Base-by-base conservation (phyloP, 148 eudicot species). In the Linanthus parryae region DNA sequence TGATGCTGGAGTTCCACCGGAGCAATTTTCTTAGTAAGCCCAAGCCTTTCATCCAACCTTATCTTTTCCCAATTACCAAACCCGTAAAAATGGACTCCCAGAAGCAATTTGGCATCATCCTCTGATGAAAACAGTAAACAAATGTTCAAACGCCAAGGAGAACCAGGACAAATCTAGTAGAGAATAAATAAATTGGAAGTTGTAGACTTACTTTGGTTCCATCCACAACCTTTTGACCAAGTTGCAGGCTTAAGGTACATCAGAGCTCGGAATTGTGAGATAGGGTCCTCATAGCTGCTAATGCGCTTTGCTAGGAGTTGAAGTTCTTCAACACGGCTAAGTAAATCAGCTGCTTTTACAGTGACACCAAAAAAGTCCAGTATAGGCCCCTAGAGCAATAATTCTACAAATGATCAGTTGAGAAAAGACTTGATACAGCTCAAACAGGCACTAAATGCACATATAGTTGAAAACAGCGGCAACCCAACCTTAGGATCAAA, bases 171-270 rank as follows among this genome's bases (percentile, higher is more conserved):
- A n/a, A n/a, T n/a, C n/a, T n/a, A n/a, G n/a, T n/a, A n/a, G n/a
- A n/a, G n/a, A n/a, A n/a, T n/a, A n/a, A n/a, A n/a, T n/a, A n/a
- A n/a, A n/a, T n/a, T n/a, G n/a, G n/a, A n/a, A n/a, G n/a, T n/a
- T n/a, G n/a, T 45, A 39, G 19, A 73, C 83, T 57, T 69, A 94
- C 99, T 84, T 67, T 88, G 99, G 61, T 94, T 94, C 99, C 99
- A 94, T 12, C 99, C 99, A 74, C 99, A 94, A 49, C 99, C 99
- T 72, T 88, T 88, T 18, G 99, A 84, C 99, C 99, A 94, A 50
- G 94, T 88, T 28, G 99, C 82, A 62, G 96, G 96, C 67, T 94
- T 94, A 29, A 88, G 85, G 71, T 80, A 88, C 52, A 59, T 81
- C 46, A 89, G 65, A 21, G 94, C 88, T 61, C 90, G 84, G 49